Base-by-base conservation (phyloP, 768 basidiomycete genomes). In the Suillus cothurnatus region DNA sequence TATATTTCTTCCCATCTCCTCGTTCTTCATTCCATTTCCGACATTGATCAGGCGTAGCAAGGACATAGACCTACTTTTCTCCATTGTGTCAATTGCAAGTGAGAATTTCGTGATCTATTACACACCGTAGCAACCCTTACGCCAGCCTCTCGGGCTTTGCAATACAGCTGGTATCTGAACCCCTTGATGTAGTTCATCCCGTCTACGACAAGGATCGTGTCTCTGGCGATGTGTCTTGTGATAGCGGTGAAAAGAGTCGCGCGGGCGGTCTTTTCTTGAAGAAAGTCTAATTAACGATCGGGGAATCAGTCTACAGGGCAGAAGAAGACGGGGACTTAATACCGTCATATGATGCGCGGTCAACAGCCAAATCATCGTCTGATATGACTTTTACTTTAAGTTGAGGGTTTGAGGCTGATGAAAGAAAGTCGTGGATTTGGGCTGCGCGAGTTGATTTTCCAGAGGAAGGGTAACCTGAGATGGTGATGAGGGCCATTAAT, bases 101-200 rank as follows among this genome's bases (percentile, higher is more conserved):
- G 52, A 71, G 68, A 60, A 62, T 61, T 17, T 45, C 21, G n/a
- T 8, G 41, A n/a, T 21, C 26, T 47, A 47, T 43, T 70, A 81
- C 87, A 70, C 69, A 97, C 96, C 55, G 97, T 98, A 76, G 92
- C 94, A 6, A 91, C 87, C 39, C 96, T 82, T 32, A 94, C 81
- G 70, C 90, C 91, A 69, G 89, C 84, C 73, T 99, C 97, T 61
- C 95, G 81, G 6, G 95, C 96, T 1, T 94, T 93, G 73, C 97
- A 98, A 74, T 98, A 97, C 80, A 99, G 89, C 76, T 99, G 97
- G 77, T 99, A 99, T 36, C 97, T 88, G 74, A 95, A 97, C 14
- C 97, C 97, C 75, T 99, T 99, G 84, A 99, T 99, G 78, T 99
- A 98, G 73, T 99, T 99, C 69, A 92, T 84, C 17, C 90, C 87